Evolutionary conservation across 768 basidiomycete genomes (phyloP).

Genomic region (Nevesoporus exiguus): DNA sequence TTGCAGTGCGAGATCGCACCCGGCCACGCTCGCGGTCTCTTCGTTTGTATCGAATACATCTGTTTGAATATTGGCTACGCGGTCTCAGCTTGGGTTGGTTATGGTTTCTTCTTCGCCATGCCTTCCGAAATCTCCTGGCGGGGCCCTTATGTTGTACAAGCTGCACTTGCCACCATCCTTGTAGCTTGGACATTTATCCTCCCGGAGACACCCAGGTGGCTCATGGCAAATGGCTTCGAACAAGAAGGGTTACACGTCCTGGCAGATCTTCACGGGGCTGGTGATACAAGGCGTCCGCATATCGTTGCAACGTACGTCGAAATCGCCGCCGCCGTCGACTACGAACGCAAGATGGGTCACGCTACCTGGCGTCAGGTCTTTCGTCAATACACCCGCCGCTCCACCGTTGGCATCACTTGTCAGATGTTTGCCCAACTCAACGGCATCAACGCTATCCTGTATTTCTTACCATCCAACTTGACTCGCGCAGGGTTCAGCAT

Average conservation of each 20-base stretch:
- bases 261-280: conserved; percentile 55
- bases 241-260: conserved; percentile 48
- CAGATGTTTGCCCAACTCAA: conserved; percentile 57
- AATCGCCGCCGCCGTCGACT: conserved; percentile 39
- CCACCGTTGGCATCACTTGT: conserved; percentile 49
- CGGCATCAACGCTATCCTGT: conserved; percentile 55
- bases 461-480: conserved; percentile 53
- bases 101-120: conserved; percentile 45
- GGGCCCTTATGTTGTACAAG: conserved; percentile 54
- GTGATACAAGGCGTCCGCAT: conserved; percentile 41
- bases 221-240: conserved; percentile 50
- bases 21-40: conserved; percentile 46
- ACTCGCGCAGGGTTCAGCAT: conserved; percentile 48
- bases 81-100: conserved; percentile 47
- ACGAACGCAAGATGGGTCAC: conserved; percentile 38
- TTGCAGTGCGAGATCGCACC: conserved; percentile 49
- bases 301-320: conserved; percentile 45
- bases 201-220: conserved; percentile 53
- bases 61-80: conserved; percentile 51
- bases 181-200: conserved; percentile 46
- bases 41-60: conserved; percentile 53
- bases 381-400: conserved; percentile 46
- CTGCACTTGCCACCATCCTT: conserved; percentile 46
- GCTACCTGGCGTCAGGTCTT: conserved; percentile 51
- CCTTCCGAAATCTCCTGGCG: conserved; percentile 51